Base-by-base conservation (phyloP, 306 rosid genomes). In the Gastrolobium villosum region DNA sequence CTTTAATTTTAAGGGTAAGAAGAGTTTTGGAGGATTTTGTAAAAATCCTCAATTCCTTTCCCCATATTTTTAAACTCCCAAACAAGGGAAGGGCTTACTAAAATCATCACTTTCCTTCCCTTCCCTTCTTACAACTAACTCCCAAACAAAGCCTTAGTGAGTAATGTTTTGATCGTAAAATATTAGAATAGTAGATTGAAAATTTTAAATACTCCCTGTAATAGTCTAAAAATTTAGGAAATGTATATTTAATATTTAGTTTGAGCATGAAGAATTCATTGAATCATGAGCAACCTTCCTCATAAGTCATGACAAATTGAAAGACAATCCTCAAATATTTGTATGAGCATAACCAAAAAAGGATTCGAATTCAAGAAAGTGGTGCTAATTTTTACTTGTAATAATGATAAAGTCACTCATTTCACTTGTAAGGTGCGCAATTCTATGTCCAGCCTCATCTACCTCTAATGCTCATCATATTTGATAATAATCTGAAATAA, bases 401-500 rank as follows among this genome's bases (percentile, higher is more conserved):
- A 15, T 60, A 59, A 30, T 41, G 65, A 53, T 65, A 59, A 37
- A 48, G 31, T 69, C 39, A 43, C 64, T 59, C 46, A 32, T 28
- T 65, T 31, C 34, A 28, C 77, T 57, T 59, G 41, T n/a, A 34
- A 20, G 28, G 60, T 14, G 59, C 1, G 1, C 20, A 81, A 56
- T 74, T 74, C 7, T 9, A 5, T 32, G 43, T 52, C 50, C 45
- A 49, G 37, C 31, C 70, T 10, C 50, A 15, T 31, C 31, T 32
- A 10, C 2, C 13, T 43, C 65, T 10, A 34, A 63, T 39, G 49
- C 65, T 39, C 49, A 60, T 57, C 60, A 57, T 13, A 67, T 66
- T 43, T 35, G 67, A 48, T 31, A 76, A 79, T 69, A 46, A 50
- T 57, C 46, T 76, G 39, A 36, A 61, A 26, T 44, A 60, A 32